phyloP scores from a whole-genome alignment of 1,139 yeast species.

The Hyphopichia buzzinii region DNA sequence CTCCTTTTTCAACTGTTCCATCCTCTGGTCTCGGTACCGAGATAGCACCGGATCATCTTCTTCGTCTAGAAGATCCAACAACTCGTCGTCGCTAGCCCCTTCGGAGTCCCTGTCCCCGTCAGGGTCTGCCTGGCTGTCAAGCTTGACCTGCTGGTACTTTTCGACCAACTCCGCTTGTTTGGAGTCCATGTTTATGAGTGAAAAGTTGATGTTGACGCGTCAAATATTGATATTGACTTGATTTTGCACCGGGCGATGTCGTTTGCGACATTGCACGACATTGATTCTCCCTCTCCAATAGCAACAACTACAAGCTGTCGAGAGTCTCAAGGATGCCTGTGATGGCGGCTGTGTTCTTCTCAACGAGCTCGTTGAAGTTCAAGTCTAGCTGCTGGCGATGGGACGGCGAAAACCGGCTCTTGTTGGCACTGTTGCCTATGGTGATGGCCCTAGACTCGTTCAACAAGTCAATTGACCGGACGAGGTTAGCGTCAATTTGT shows the following conservation, averaged over 20 bases:
- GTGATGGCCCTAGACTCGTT: constrained; percentile 7
- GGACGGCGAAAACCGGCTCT: neutral
- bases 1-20: constrained; percentile 47
- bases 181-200: too few relatives aligned
- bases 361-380: constrained; percentile 13
- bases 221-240: too few relatives aligned
- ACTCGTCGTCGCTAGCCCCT: constrained; percentile 32
- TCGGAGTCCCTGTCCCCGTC: constrained; percentile 19
- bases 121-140: constrained; percentile 12
- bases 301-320: constrained; percentile 6
- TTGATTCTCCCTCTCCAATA: too few relatives aligned
- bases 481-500: constrained; percentile 27
- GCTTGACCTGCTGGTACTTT: constrained; percentile 38
- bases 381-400: constrained; percentile 7
- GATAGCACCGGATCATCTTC: constrained; percentile 30
- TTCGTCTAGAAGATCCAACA: constrained; percentile 34
- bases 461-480: constrained; percentile 21
- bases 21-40: constrained; percentile 47
- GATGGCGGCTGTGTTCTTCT: constrained; percentile 14
- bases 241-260: too few relatives aligned
- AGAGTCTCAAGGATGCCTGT: constrained; percentile 13
- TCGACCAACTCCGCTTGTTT: constrained; percentile 37
- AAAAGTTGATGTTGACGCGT: too few relatives aligned
- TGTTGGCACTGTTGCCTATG: neutral
- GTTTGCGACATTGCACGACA: too few relatives aligned